phyloP scores from a whole-genome alignment of 202 grass and related monocot genomes.

The Dendrocalamus latiflorus region DNA sequence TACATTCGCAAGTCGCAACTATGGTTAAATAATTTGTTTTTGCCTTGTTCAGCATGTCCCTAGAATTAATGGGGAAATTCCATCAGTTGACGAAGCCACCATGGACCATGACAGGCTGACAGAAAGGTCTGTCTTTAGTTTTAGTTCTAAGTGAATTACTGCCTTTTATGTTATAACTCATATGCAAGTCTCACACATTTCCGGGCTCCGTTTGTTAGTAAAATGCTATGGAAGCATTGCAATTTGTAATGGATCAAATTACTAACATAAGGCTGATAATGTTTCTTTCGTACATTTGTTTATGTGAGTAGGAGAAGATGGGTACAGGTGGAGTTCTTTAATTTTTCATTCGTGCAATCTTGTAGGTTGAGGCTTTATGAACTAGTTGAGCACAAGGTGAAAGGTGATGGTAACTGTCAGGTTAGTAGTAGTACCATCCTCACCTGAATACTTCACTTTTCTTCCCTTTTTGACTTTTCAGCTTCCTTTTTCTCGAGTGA shows the following conservation, averaged over 20 bases:
- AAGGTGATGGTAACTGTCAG: constrained; percentile 99
- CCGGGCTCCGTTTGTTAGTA: background rate
- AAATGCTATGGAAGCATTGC: background rate
- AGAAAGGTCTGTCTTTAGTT: constrained; percentile 54
- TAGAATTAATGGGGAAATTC: constrained; percentile 92
- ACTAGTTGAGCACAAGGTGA: constrained; percentile 76
- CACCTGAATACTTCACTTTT: background rate
- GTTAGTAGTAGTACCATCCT: constrained; percentile 41
- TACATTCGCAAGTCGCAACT: background rate
- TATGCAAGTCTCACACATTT: background rate
- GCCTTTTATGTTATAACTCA: constrained; percentile 1
- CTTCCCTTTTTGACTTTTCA: background rate
- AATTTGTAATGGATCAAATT: background rate
- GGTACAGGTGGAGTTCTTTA: constrained; percentile 2
- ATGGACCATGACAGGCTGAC: constrained; percentile 88
- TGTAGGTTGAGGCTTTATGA: constrained; percentile 84
- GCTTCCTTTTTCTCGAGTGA: background rate
- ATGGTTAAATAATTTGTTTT: constrained; percentile 30
- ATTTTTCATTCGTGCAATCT: background rate
- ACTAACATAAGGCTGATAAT: background rate
- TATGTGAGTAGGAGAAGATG: background rate
- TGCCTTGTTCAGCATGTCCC: constrained; percentile 77
- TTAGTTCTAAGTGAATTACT: constrained; percentile 8
- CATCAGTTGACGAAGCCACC: constrained; percentile 82
- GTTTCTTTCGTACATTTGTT: background rate